These are phyloP conservation scores for Penicillium frequentans DNA, from an alignment of 2,329 filamentous ascomycete species.

Conservation along the genomic window DNA sequence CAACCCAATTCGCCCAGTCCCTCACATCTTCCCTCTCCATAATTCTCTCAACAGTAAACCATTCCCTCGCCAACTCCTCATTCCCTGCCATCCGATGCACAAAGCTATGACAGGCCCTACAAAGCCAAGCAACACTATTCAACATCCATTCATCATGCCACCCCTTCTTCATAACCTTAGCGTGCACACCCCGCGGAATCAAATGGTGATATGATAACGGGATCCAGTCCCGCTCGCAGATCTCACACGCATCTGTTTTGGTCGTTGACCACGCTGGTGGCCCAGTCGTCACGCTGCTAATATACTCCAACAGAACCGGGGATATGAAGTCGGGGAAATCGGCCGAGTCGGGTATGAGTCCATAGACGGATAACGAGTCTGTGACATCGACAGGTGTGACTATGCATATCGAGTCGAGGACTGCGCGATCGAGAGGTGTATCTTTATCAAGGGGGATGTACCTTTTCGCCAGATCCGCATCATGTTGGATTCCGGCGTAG, in stretches of 20 bases:
- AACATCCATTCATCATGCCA: conserved; percentile 77
- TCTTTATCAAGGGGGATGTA: conserved; percentile 47
- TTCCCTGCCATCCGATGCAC: conserved; percentile 74
- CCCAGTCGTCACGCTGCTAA: conserved; percentile 56
- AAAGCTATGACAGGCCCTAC: conserved; percentile 78
- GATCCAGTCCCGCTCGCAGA: conserved; percentile 74
- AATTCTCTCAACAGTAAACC: conserved; percentile 71
- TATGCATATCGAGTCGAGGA: conserved; percentile 54
- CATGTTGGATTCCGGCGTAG: conserved; percentile 57
- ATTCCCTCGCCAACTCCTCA: conserved; percentile 73
- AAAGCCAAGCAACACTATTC: conserved; percentile 82
- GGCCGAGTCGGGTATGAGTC: conserved; percentile 54
- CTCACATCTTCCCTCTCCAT: conserved; percentile 69
- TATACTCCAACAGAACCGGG: conserved; percentile 64
- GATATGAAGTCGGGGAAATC: conserved; percentile 58
- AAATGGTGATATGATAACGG: conserved; percentile 81
- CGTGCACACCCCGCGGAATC: conserved; percentile 76
- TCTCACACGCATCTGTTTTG: conserved; percentile 65
- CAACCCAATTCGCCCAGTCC: conserved; percentile 72
- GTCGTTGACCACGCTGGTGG: conserved; percentile 65
- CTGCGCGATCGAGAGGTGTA: conserved; percentile 54
- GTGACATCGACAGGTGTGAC: conserved; percentile 59
- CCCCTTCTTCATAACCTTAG: conserved; percentile 71
- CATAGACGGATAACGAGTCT: conserved; percentile 69
- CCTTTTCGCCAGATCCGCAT: conserved; percentile 50